Conservation (phyloP, 345 rosid species). For the Citrus unshiu region DNA sequence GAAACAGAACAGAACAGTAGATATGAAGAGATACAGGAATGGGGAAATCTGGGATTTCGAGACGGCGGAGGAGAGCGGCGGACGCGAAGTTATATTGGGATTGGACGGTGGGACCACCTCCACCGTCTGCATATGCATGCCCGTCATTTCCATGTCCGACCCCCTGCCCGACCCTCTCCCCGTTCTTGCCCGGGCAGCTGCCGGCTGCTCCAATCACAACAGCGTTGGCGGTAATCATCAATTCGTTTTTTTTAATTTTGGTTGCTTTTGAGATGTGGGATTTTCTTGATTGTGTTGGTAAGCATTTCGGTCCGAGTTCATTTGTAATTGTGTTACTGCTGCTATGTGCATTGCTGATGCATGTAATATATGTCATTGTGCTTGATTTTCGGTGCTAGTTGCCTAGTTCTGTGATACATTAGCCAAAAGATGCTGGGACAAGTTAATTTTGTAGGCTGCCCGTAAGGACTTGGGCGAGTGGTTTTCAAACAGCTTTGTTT, state of each 20-base stretch:
- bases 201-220: slow-evolving; percentile 74
- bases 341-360: neutral
- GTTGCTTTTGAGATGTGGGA: neutral
- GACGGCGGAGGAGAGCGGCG: slow-evolving; percentile 1
- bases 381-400: neutral
- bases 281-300: neutral
- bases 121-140: slow-evolving; percentile 71
- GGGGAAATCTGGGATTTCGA: slow-evolving; percentile 72
- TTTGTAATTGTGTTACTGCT: neutral
- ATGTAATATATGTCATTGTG: neutral
- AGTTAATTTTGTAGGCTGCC: neutral
- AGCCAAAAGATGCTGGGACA: neutral
- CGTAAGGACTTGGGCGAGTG: too few species aligned
- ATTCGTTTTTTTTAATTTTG: neutral
- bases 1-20: too few species aligned
- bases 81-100: slow-evolving; percentile 48
- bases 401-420: neutral
- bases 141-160: slow-evolving; percentile 30
- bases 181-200: slow-evolving; percentile 57
- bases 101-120: slow-evolving; percentile 78
- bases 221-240: slow-evolving; percentile 53
- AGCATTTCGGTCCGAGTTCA: neutral
- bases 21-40: slow-evolving; percentile 58
- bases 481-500: too few species aligned
- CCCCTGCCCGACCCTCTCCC: slow-evolving; percentile 52